Conservation (phyloP, 2,329 filamentous ascomycete genomes). For the Pestalotiopsis sp. region DNA sequence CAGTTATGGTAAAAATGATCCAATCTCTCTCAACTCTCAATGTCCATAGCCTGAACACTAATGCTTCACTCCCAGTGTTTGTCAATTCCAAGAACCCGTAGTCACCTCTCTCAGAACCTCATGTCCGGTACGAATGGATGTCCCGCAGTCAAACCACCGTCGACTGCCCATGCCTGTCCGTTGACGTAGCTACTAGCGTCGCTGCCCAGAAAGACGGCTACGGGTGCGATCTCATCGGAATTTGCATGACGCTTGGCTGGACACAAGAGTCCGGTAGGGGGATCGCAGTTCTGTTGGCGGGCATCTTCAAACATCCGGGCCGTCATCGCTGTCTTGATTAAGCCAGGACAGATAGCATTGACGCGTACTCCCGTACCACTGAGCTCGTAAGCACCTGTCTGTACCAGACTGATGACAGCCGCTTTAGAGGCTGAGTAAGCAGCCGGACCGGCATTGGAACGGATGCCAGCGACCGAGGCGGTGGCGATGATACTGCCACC, state of each 20-base stretch:
- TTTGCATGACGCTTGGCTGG: conserved; percentile 77
- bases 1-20: too few species aligned
- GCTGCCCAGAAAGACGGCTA: conserved; percentile 86
- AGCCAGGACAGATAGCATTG: conserved; percentile 88
- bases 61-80: too few species aligned
- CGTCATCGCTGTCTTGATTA: conserved; percentile 94
- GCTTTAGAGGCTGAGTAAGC: conserved; percentile 93
- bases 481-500: conserved; percentile 85
- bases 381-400: conserved; percentile 85
- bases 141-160: conserved; percentile 86
- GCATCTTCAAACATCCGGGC: conserved; percentile 67
- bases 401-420: conserved; percentile 85
- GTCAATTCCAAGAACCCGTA: too few species aligned
- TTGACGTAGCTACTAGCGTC: conserved; percentile 95
- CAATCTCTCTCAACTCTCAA: too few species aligned
- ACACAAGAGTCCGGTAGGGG: conserved; percentile 91
- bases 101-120: conserved; percentile 17
- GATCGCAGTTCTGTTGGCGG: conserved; percentile 70
- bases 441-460: conserved; percentile 85
- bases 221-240: conserved; percentile 86
- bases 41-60: too few species aligned
- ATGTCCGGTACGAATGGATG: conserved; percentile 88
- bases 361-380: conserved; percentile 79
- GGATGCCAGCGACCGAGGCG: conserved; percentile 83
- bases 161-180: conserved; percentile 91